A percentile compares a stretch with the other conserved stretches of the same genome.
phyloP scores from a whole-genome alignment of 2,329 filamentous ascomycete genomes.

The Plectosphaerella cucumerina region DNA sequence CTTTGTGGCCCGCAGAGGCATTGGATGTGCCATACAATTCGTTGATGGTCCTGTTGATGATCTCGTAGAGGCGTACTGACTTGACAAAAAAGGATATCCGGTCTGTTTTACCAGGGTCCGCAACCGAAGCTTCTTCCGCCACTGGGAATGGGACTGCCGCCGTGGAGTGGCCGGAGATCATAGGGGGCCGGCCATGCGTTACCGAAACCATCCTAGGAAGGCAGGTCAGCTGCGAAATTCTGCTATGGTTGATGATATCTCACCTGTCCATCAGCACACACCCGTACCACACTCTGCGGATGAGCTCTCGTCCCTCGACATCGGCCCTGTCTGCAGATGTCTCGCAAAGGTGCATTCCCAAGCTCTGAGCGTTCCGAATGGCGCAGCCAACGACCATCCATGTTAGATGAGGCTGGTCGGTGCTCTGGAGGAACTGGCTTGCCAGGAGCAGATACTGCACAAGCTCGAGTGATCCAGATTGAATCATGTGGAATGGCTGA shows the following conservation, averaged over 20 bases:
- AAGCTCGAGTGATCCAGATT: slow-evolving; percentile 34
- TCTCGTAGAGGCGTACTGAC: slow-evolving; percentile 30
- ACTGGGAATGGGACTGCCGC: slow-evolving; percentile 21
- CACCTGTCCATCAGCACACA: slow-evolving; percentile 34
- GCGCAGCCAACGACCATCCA: slow-evolving; percentile 45
- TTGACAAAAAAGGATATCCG: slow-evolving; percentile 26
- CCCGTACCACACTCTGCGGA: slow-evolving; percentile 29
- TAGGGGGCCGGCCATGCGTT: slow-evolving; percentile 28
- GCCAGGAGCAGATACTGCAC: slow-evolving; percentile 43
- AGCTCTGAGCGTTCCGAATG: slow-evolving; percentile 39
- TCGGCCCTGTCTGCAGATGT: slow-evolving; percentile 21
- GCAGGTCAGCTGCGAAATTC: not conserved
- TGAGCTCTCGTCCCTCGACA: slow-evolving; percentile 18
- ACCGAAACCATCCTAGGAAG: slow-evolving; percentile 27
- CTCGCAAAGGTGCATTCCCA: slow-evolving; percentile 39
- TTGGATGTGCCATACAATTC: slow-evolving; percentile 18
- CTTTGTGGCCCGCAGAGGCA: slow-evolving; percentile 3
- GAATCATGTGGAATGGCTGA: slow-evolving; percentile 36
- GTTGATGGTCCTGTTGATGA: slow-evolving; percentile 25
- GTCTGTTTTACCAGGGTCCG: slow-evolving; percentile 2
- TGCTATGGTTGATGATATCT: not conserved
- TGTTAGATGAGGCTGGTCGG: slow-evolving; percentile 40
- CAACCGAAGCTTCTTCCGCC: not conserved
- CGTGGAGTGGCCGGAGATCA: slow-evolving; percentile 23
- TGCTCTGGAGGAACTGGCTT: slow-evolving; percentile 45